Evolutionary conservation across 2,329 filamentous ascomycete species (phyloP), one percentile per base, ranked within the genome.

Genomic region (Aspergillus texensis): DNA sequence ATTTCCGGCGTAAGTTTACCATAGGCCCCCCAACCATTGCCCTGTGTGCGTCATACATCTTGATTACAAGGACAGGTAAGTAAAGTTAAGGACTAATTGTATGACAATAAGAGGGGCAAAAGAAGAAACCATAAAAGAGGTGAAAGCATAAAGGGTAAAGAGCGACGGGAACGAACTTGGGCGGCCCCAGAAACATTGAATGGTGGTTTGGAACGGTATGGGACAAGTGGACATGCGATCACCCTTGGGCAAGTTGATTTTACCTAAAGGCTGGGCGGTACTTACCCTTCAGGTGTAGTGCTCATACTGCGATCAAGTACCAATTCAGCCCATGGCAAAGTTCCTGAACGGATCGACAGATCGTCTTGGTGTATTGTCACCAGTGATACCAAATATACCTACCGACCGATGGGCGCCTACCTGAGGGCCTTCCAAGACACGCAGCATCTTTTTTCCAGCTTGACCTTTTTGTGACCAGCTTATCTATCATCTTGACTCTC

Each of bases 91-190:
- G 26, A 50, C 24, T 28, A 28, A 50, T 50, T 50, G 45, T 50
- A 50, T 50, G 46, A 50, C 46, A 50, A 50, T 50, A 28, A 30
- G 46, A 50, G 46, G 46, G 43, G 46, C 43, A n/a, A 48, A 58
- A 6, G 9, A 58, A 32, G 26, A 46, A 2, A 32, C 39, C 39
- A n/a, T 41, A n/a, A 41, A 41, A 41, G 39, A 60, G 56, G 63
- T 62, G 62, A 67, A 67, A 67, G 70, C 64, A 65, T 69, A 70
- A 71, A 68, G 8, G 24, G 24, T 50, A 69, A 72, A 66, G 67
- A 65, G 66, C 65, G 67, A 63, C 65, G 68, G 65, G 65, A 70
- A 58, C 58, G 58, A 56, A 57, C 64, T 65, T 61, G 63, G 57
- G 43, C 56, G 65, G 65, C 63, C 60, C 64, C 60, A 67, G 63